A percentile compares a stretch with the other conserved stretches of the same genome.
Conservation (phyloP, 495 filamentous ascomycete species). For the Talaromyces trachyspermus region DNA sequence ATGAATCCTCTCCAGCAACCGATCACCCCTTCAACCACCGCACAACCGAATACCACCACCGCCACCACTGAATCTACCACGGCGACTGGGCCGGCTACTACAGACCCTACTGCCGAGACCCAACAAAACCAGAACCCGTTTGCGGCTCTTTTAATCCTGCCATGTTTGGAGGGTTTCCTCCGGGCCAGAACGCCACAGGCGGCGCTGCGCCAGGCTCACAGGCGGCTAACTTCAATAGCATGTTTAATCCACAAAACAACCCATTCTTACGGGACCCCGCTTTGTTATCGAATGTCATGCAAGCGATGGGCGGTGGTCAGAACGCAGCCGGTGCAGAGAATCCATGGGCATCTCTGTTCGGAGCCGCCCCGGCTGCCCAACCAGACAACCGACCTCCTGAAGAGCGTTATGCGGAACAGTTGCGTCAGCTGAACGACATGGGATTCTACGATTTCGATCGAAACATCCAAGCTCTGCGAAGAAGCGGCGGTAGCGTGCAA, state of each 20-base stretch:
- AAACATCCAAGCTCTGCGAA: conserved; percentile 82
- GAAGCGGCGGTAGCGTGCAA: conserved; percentile 89
- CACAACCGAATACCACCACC: not conserved
- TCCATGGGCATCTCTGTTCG: conserved; percentile 31
- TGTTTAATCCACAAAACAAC: conserved; percentile 41
- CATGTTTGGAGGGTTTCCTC: conserved; percentile 21
- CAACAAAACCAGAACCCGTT: conserved; percentile 46
- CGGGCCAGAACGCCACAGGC: conserved; percentile 1
- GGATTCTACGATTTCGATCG: conserved; percentile 95
- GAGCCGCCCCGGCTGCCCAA: conserved; percentile 27
- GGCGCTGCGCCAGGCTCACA: conserved; percentile 10
- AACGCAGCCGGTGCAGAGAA: conserved; percentile 25
- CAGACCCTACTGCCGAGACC: conserved; percentile 13
- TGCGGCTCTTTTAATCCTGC: conserved; percentile 42
- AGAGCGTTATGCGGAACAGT: conserved; percentile 83
- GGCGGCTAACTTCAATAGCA: conserved; percentile 30
- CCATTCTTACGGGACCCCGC: conserved; percentile 44
- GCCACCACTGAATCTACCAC: conserved; percentile 7
- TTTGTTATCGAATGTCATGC: conserved; percentile 40
- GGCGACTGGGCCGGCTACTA: conserved; percentile 20
- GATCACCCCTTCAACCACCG: not conserved
- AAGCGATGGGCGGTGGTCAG: conserved; percentile 31
- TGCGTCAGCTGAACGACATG: conserved; percentile 96
- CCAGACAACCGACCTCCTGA: conserved; percentile 87
- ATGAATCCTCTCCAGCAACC: conserved; percentile 17